These are phyloP conservation scores for Clonostachys solani DNA, from an alignment of 2,329 filamentous ascomycete genomes.

Conservation along the genomic window DNA sequence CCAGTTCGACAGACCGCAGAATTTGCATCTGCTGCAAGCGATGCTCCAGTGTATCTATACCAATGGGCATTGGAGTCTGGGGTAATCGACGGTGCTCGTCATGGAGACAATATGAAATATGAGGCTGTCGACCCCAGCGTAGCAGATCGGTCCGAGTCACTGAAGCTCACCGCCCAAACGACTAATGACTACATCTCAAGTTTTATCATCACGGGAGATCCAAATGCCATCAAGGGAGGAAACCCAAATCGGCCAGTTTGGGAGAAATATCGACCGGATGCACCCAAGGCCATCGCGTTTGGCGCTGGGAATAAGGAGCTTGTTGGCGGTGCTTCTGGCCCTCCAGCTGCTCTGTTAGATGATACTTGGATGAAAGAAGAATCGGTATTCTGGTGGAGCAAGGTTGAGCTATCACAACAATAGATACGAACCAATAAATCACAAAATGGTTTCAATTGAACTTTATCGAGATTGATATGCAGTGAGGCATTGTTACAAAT, in stretches of 20 bases:
- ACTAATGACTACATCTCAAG: conserved; percentile 42
- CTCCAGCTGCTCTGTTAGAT: conserved; percentile 26
- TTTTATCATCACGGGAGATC: conserved; percentile 40
- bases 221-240: conserved; percentile 23
- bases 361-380: conserved; percentile 36
- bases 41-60: conserved; percentile 13
- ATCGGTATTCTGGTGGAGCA: conserved; percentile 42
- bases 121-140: conserved; percentile 33
- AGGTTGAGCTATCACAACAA: conserved; percentile 28
- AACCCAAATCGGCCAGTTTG: conserved; percentile 21
- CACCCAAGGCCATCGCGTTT: conserved; percentile 32
- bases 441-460: too few species aligned
- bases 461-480: too few species aligned
- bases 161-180: conserved; percentile 32
- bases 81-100: conserved; percentile 36
- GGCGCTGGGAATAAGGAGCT: conserved; percentile 41
- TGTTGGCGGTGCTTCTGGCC: conserved; percentile 31
- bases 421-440: neutral
- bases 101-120: conserved; percentile 43
- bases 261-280: conserved; percentile 19
- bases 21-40: conserved; percentile 6
- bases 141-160: conserved; percentile 24
- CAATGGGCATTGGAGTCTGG: conserved; percentile 40
- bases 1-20: conserved; percentile 45
- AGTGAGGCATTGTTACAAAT: too few species aligned